phyloP scores from a whole-genome alignment of 306 rosid species.

The Vicia villosa region DNA sequence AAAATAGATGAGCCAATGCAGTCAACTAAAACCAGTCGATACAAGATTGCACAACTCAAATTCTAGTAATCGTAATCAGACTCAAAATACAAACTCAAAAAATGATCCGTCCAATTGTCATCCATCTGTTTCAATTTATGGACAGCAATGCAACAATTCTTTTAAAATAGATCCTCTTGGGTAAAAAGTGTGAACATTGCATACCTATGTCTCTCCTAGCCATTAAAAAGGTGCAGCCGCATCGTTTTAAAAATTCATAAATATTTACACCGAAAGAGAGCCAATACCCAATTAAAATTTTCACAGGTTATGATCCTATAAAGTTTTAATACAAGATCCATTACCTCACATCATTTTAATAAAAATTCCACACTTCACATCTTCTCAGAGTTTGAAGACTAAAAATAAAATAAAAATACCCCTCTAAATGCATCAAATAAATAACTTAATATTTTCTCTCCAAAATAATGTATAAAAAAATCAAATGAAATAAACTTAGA shows the following conservation, averaged over 20 bases:
- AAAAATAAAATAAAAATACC: too few species aligned
- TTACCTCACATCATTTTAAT: background rate
- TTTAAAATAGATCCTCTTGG: background rate
- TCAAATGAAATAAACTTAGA: background rate
- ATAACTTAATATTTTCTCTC: too few species aligned
- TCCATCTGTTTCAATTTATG: background rate
- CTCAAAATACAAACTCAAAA: background rate
- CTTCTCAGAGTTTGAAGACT: too few species aligned
- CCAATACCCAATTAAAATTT: background rate
- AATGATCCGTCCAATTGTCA: background rate
- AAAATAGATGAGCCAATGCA: background rate
- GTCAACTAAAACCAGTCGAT: background rate
- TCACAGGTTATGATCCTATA: background rate
- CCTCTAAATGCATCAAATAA: background rate
- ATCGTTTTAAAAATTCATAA: background rate
- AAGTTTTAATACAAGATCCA: background rate
- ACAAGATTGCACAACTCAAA: background rate
- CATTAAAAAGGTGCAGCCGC: background rate
- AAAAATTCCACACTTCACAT: background rate
- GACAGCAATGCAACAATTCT: background rate
- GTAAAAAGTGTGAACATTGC: constrained; percentile 1
- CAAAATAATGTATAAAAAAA: too few species aligned
- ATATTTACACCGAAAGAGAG: background rate
- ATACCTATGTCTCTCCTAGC: constrained; percentile 8
- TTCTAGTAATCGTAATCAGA: background rate